Percentiles rank a stretch among this genome's conserved stretches.
phyloP scores from a whole-genome alignment of 2,329 filamentous ascomycete genomes.

The Diaporthe amygdali region DNA sequence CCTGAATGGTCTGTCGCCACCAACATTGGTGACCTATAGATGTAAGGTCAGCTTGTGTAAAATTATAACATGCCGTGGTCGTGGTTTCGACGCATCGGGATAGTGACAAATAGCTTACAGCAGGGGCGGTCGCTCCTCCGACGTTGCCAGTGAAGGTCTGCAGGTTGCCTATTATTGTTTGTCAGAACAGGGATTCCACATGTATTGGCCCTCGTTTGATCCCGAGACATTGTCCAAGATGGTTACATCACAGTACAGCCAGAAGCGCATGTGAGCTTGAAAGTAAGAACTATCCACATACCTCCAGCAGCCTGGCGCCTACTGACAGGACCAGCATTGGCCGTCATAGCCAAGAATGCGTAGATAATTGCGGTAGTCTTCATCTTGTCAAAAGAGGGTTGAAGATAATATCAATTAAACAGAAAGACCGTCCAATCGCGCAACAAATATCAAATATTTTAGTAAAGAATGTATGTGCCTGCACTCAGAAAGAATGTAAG shows the following conservation, averaged over 20 bases:
- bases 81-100: neutral
- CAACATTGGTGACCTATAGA: neutral
- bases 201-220: neutral
- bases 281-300: neutral
- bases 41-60: neutral
- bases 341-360: neutral
- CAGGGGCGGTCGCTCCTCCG: conserved; percentile 6
- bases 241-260: neutral
- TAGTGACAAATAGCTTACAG: neutral
- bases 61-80: neutral
- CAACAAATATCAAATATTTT: neutral
- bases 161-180: neutral
- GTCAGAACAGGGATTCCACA: neutral
- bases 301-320: neutral
- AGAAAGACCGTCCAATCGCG: neutral
- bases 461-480: conserved; percentile 10
- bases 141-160: conserved; percentile 16
- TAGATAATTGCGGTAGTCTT: neutral
- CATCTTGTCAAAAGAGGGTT: conserved; percentile 10
- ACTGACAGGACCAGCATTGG: neutral
- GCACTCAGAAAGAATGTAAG: conserved; percentile 4
- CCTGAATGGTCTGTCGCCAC: neutral
- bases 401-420: conserved; percentile 1
- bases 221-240: neutral
- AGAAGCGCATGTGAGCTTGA: neutral